phyloP scores from a whole-genome alignment of 2,329 filamentous ascomycete species.

The Orbilia brochopaga region DNA sequence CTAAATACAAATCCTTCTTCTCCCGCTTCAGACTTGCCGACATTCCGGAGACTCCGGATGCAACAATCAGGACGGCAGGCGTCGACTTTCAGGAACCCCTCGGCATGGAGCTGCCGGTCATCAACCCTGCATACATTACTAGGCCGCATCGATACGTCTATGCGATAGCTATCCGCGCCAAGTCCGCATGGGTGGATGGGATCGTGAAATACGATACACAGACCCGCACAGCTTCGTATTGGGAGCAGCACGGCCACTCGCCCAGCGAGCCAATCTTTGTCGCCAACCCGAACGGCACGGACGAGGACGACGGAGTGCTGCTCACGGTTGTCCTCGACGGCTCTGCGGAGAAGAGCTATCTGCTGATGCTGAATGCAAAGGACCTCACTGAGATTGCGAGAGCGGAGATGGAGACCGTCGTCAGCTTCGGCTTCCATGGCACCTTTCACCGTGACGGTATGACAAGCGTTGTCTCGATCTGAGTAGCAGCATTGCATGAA shows the following conservation, averaged over 20 bases:
- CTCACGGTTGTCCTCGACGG: conserved; percentile 71
- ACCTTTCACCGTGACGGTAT: conserved; percentile 57
- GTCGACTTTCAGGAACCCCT: conserved; percentile 47
- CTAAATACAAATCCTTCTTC: conserved; percentile 57
- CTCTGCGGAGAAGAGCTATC: conserved; percentile 64
- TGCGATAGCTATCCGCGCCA: conserved; percentile 64
- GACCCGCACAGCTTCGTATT: conserved; percentile 64
- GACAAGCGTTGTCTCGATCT: conserved; percentile 21
- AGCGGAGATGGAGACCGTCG: conserved; percentile 67
- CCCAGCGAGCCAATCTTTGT: conserved; percentile 75
- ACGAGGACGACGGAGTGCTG: conserved; percentile 67
- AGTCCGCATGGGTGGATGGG: conserved; percentile 67
- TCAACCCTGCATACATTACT: conserved; percentile 66
- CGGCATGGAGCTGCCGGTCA: conserved; percentile 67
- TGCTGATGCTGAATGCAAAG: conserved; percentile 69
- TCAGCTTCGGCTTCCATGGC: conserved; percentile 72
- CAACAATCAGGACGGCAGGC: conserved; percentile 16
- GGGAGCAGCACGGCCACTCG: conserved; percentile 68
- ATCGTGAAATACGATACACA: conserved; percentile 70
- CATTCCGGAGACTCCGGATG: conserved; percentile 20
- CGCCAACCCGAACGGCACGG: conserved; percentile 57
- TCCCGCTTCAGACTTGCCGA: conserved; percentile 54
- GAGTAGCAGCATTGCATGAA: background rate
- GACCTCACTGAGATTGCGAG: conserved; percentile 70
- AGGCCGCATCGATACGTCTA: conserved; percentile 69